phyloP scores from a whole-genome alignment of 2,329 filamentous ascomycete species.

The Alternaria viburni region DNA sequence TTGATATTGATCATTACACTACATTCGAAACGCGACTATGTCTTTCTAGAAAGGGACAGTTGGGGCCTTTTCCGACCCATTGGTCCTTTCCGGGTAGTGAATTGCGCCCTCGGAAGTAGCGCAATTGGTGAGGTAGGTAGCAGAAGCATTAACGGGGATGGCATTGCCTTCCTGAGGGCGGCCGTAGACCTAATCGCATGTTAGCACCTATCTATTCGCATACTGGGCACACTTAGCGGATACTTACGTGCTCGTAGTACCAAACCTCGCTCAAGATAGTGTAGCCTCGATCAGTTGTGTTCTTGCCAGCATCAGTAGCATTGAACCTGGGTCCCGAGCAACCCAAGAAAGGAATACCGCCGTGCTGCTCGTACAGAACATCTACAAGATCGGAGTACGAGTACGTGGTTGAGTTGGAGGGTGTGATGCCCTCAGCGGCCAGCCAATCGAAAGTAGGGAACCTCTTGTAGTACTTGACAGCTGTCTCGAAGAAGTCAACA shows the following conservation, averaged over 20 bases:
- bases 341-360: slow-evolving; percentile 65
- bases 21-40: not conserved
- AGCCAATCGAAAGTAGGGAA: slow-evolving; percentile 69
- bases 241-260: slow-evolving; percentile 67
- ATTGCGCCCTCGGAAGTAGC: slow-evolving; percentile 61
- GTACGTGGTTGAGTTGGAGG: slow-evolving; percentile 66
- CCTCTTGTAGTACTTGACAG: slow-evolving; percentile 62
- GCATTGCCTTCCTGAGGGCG: slow-evolving; percentile 60
- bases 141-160: slow-evolving; percentile 57
- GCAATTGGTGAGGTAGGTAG: slow-evolving; percentile 59
- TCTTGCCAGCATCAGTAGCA: slow-evolving; percentile 62
- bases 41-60: slow-evolving; percentile 29
- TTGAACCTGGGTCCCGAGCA: slow-evolving; percentile 68
- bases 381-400: slow-evolving; percentile 60
- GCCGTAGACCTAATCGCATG: slow-evolving; percentile 51
- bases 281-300: slow-evolving; percentile 61
- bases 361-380: slow-evolving; percentile 59
- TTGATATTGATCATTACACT: not conserved
- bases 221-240: not conserved
- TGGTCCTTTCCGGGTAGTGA: slow-evolving; percentile 61
- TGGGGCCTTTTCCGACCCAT: slow-evolving; percentile 46
- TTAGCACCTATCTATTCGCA: not conserved
- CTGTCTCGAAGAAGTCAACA: slow-evolving; percentile 68
- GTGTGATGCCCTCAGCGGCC: slow-evolving; percentile 59
- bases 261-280: slow-evolving; percentile 68